Evolutionary conservation across 2,329 filamentous ascomycete genomes (phyloP).

Genomic region (Microcyclosporella mali): DNA sequence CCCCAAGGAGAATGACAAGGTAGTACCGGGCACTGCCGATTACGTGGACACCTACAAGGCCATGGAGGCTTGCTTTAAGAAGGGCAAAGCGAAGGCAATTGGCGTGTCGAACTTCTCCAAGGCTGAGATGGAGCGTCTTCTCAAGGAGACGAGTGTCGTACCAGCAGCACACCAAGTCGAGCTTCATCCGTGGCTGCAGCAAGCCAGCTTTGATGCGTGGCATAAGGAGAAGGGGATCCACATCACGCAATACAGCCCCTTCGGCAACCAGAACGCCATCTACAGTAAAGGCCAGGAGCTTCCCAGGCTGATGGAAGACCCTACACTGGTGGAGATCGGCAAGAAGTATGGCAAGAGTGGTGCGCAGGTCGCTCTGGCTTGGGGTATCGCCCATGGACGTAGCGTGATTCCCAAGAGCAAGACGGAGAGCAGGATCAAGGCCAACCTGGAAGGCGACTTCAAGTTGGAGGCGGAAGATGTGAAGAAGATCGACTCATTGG

Average conservation of each 20-base stretch:
- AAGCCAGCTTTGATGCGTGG: slow-evolving; percentile 44
- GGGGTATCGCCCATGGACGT: slow-evolving; percentile 47
- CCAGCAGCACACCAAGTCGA: slow-evolving; percentile 43
- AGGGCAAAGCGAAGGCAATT: slow-evolving; percentile 43
- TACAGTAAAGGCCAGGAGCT: slow-evolving; percentile 41
- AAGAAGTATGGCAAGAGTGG: slow-evolving; percentile 48
- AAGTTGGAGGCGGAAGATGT: slow-evolving; percentile 53
- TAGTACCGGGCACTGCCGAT: slow-evolving; percentile 40
- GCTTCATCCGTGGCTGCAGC: slow-evolving; percentile 49
- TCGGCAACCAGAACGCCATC: slow-evolving; percentile 49
- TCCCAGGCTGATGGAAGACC: slow-evolving; percentile 48
- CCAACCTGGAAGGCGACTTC: slow-evolving; percentile 47
- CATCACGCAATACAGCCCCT: slow-evolving; percentile 49
- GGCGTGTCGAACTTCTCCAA: slow-evolving; percentile 50
- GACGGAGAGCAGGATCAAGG: slow-evolving; percentile 30
- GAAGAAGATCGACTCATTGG: slow-evolving; percentile 48
- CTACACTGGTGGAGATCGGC: slow-evolving; percentile 44
- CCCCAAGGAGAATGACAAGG: slow-evolving; percentile 42
- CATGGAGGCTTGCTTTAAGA: slow-evolving; percentile 29
- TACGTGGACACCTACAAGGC: slow-evolving; percentile 50
- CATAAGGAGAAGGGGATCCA: slow-evolving; percentile 48
- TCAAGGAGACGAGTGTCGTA: slow-evolving; percentile 39
- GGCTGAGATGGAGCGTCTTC: slow-evolving; percentile 43
- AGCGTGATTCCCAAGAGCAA: slow-evolving; percentile 51
- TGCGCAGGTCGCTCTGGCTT: slow-evolving; percentile 50